Percentiles rank a stretch among this genome's conserved stretches.
phyloP scores from a whole-genome alignment of 2,329 filamentous ascomycete species.

The Epichloe gansuensis region DNA sequence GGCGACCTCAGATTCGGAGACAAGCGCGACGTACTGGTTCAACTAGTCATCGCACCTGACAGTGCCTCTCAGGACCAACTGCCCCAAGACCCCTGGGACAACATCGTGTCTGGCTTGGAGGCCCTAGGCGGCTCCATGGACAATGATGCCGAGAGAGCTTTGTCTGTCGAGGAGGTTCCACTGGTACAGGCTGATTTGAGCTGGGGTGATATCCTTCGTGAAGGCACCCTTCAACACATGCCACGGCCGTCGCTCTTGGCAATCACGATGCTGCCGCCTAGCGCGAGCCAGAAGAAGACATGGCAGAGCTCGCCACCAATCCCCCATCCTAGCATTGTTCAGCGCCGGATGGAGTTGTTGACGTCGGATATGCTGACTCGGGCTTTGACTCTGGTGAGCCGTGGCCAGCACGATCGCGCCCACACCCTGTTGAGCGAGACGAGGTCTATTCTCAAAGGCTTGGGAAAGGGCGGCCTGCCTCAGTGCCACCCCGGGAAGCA shows the following conservation, averaged over 20 bases:
- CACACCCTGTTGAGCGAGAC: conserved; percentile 90
- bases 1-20: conserved; percentile 92
- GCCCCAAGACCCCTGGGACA: conserved; percentile 93
- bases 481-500: conserved; percentile 54
- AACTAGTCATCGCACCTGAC: conserved; percentile 84
- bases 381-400: conserved; percentile 78
- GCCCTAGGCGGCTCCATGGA: conserved; percentile 82
- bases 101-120: conserved; percentile 88
- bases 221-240: conserved; percentile 74
- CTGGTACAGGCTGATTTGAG: conserved; percentile 88
- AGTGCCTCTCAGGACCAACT: conserved; percentile 70
- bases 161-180: conserved; percentile 89
- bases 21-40: conserved; percentile 85
- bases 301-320: conserved; percentile 65
- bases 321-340: conserved; percentile 87
- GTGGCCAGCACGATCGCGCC: conserved; percentile 85
- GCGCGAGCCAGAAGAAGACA: conserved; percentile 49
- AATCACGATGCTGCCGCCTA: conserved; percentile 83
- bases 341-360: conserved; percentile 91
- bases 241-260: conserved; percentile 83
- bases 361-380: conserved; percentile 97
- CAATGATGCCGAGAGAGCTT: conserved; percentile 67
- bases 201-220: conserved; percentile 86
- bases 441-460: conserved; percentile 84
- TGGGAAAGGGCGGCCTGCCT: conserved; percentile 88